phyloP scores from a whole-genome alignment of 2,329 filamentous ascomycete species.

The Arthrinium puccinioides region DNA sequence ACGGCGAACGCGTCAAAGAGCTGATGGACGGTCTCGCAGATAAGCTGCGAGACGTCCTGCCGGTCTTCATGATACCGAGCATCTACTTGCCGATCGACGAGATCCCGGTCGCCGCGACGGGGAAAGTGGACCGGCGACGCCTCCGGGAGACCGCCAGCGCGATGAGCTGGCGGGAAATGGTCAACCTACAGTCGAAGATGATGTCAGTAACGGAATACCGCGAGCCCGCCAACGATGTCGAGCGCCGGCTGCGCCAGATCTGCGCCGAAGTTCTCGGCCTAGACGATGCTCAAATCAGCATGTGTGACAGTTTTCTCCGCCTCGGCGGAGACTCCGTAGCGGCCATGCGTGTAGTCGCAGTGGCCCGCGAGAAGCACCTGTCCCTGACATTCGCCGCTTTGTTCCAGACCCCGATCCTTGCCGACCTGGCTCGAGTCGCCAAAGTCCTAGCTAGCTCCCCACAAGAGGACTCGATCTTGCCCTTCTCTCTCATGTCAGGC shows the following conservation, averaged over 20 bases:
- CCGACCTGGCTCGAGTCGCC: neutral
- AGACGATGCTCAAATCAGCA: constrained; percentile 3
- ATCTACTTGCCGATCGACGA: neutral
- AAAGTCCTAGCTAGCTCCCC: too few species aligned
- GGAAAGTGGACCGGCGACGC: constrained; percentile 3
- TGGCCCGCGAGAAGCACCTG: constrained; percentile 10
- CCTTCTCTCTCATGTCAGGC: neutral
- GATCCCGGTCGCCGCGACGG: neutral
- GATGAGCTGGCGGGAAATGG: neutral
- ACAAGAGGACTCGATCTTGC: neutral
- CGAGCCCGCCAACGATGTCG: neutral
- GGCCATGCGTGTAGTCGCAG: constrained; percentile 14
- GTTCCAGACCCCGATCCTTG: constrained; percentile 7
- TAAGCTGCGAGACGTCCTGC: constrained; percentile 14
- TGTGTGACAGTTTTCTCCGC: constrained; percentile 17
- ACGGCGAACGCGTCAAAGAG: neutral
- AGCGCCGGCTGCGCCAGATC: constrained; percentile 1
- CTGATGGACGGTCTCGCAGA: neutral
- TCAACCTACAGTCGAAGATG: neutral
- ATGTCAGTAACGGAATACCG: neutral
- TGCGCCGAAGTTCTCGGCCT: constrained; percentile 4
- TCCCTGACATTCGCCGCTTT: constrained; percentile 13
- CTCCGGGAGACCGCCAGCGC: constrained; percentile 4
- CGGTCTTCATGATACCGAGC: constrained; percentile 13
- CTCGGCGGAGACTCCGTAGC: constrained; percentile 22